phyloP scores from a whole-genome alignment of 78 protist genomes.

The Creolimax fragrantissima region DNA sequence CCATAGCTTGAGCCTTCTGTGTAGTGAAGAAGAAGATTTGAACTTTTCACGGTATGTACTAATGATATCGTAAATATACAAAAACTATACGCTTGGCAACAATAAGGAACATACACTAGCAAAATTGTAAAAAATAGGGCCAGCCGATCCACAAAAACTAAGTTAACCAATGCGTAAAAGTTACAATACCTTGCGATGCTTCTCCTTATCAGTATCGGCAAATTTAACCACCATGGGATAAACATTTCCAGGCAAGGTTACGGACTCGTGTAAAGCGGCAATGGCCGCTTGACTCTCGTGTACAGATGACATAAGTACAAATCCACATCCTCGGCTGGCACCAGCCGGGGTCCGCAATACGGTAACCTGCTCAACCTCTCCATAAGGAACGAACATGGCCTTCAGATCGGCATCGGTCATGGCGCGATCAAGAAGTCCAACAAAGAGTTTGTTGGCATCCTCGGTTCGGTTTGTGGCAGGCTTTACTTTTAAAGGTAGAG shows the following conservation, averaged over 20 bases:
- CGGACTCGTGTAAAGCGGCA: constrained; percentile 11
- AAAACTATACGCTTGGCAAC: too few relatives aligned
- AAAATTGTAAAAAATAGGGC: too few relatives aligned
- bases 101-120: too few relatives aligned
- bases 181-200: not conserved
- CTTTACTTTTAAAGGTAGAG: not conserved
- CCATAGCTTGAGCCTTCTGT: too few relatives aligned
- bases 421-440: constrained; percentile 59
- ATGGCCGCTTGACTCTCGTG: constrained; percentile 38
- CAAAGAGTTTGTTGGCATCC: constrained; percentile 28
- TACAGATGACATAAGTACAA: constrained; percentile 32
- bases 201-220: constrained; percentile 63
- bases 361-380: constrained; percentile 53
- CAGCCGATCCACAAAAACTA: too few relatives aligned
- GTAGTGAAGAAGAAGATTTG: too few relatives aligned
- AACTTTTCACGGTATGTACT: too few relatives aligned
- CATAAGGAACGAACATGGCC: constrained; percentile 40
- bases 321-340: constrained; percentile 67
- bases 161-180: too few relatives aligned
- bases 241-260: constrained; percentile 9
- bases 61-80: too few relatives aligned
- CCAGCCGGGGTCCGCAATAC: constrained; percentile 37
- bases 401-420: constrained; percentile 39
- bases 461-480: not conserved
- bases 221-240: constrained; percentile 54